Base-by-base conservation (phyloP, 1,284 basidiomycete genomes). In the Sporisorium sorghi region DNA sequence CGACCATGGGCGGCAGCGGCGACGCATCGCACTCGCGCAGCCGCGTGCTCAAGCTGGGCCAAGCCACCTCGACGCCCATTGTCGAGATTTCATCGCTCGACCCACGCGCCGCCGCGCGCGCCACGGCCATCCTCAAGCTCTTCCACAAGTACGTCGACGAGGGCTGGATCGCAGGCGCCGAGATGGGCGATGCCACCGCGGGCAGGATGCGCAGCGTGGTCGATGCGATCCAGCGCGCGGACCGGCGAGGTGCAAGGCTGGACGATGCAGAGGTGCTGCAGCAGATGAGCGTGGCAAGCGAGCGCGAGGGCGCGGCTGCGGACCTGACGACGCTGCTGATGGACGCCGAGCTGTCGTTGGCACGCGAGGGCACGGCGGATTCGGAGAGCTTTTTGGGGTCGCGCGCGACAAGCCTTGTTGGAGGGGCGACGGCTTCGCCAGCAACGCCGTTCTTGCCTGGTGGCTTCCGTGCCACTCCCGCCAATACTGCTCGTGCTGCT, bases 61-160 rank as follows among this genome's bases (percentile, higher is more conserved):
- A 76, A 33, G 43, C 62, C 1, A 67, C 73, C 5, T 75, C 78
- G 0, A 79, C 79, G 14, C 70, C 77, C 2, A 79, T 80, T 35
- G 61, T 82, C 26, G 79, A 82, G 50, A 73, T 82, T 30, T 72
- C 79, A 9, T 77, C 73, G 17, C 63, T 80, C 15, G 77, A 82
- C 37, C 70, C 80, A 0, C 47, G 54, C 1, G 80, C 80, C 0
- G 80, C 80, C 10, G 80, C 80, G 0, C 58, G 78, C 5, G 80
- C 80, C 0, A 79, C 80, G 3, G 80, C 80, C 23, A 78, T 82
- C 39, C 66, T 82, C 33, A 79, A 78, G 56, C 68, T 81, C 17
- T 76, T 79, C 59, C 78, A 81, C 61, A 66, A 76, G 49, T 81
- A 81, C 56, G 72, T 81, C 7, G 77, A 79, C 23, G 79, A 81